phyloP scores from a whole-genome alignment of 352 stramenopile species.

The Globisporangium echinulatum region DNA sequence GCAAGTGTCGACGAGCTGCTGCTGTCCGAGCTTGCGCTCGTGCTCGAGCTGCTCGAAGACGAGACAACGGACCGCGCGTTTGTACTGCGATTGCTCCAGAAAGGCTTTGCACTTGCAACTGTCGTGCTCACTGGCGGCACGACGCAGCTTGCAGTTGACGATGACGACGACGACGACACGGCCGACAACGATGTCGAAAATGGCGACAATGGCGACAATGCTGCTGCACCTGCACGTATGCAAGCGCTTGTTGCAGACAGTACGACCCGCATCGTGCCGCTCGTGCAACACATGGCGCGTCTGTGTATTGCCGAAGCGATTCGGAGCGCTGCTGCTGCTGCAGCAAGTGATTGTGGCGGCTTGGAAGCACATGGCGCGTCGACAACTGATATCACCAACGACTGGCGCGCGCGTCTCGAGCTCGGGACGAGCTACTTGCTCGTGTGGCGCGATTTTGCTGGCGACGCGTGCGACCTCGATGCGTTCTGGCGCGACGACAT shows the following conservation, averaged over 20 bases:
- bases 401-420: slow-evolving; percentile 26
- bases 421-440: slow-evolving; percentile 42
- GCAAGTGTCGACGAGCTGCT: slow-evolving; percentile 31
- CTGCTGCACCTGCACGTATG: neutral
- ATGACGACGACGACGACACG: neutral
- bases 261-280: neutral
- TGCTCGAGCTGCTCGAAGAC: slow-evolving; percentile 56
- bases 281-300: slow-evolving; percentile 29
- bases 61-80: slow-evolving; percentile 39
- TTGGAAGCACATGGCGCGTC: no score
- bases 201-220: neutral
- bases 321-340: neutral
- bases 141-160: neutral
- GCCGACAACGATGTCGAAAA: neutral
- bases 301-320: slow-evolving; percentile 29
- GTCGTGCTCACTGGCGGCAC: slow-evolving; percentile 13
- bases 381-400: neutral
- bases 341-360: neutral
- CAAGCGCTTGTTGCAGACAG: neutral
- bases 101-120: slow-evolving; percentile 42
- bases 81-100: slow-evolving; percentile 49
- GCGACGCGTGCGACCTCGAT: slow-evolving; percentile 22
- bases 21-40: slow-evolving; percentile 56
- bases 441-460: slow-evolving; percentile 24
- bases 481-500: slow-evolving; percentile 36